A percentile compares a stretch with the other conserved stretches of the same genome.
phyloP scores from a whole-genome alignment of 441 rosid genomes.

The Pelargonium citronellum region DNA sequence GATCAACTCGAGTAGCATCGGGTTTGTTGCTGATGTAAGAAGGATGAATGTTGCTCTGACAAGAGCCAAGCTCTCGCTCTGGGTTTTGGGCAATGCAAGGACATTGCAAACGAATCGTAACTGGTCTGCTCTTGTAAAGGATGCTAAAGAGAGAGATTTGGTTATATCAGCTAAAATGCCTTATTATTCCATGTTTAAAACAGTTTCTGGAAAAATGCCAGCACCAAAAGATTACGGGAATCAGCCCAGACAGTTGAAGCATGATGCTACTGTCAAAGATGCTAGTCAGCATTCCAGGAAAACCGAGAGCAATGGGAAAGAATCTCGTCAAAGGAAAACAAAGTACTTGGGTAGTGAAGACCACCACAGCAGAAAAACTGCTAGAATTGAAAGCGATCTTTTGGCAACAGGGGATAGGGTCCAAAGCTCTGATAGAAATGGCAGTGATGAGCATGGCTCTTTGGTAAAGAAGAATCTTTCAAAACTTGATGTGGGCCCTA shows the following conservation, averaged over 20 bases:
- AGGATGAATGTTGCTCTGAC: conserved; percentile 98
- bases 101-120: conserved; percentile 62
- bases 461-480: conserved; percentile 25
- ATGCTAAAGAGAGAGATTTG: conserved; percentile 73
- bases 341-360: conserved; percentile 20
- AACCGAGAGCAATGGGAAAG: conserved; percentile 28
- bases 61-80: conserved; percentile 86
- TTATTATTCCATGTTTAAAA: conserved; percentile 42
- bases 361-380: conserved; percentile 16
- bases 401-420: conserved; percentile 29
- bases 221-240: conserved; percentile 26
- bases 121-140: conserved; percentile 89
- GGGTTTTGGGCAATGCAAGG: conserved; percentile 85
- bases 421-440: conserved; percentile 31
- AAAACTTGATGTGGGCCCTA: conserved; percentile 26
- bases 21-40: conserved; percentile 91
- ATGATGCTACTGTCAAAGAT: conserved; percentile 17
- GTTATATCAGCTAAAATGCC: conserved; percentile 57
- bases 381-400: conserved; percentile 25
- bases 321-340: conserved; percentile 25
- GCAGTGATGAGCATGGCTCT: conserved; percentile 25
- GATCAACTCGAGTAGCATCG: conserved; percentile 56
- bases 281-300: conserved; percentile 25
- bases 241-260: conserved; percentile 27
- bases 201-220: conserved; percentile 23